Conservation (phyloP, 1,284 basidiomycete species). For the Cutaneotrichosporon sp. region DNA sequence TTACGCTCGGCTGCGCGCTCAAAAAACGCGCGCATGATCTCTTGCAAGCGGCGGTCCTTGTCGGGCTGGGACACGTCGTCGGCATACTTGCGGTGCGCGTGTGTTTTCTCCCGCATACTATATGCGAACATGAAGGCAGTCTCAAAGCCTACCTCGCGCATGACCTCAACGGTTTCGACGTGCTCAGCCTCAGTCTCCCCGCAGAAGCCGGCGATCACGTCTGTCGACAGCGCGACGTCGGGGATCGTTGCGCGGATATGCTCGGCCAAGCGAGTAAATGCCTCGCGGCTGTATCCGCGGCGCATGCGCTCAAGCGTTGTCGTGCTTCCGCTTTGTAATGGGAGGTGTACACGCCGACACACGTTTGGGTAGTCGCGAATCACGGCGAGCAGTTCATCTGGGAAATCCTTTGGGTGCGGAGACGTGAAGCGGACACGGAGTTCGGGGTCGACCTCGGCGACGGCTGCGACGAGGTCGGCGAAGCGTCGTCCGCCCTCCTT, state of each 20-base stretch:
- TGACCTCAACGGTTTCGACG: slow-evolving; percentile 10
- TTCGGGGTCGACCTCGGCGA: slow-evolving; percentile 10
- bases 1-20: slow-evolving; percentile 8
- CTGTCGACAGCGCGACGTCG: slow-evolving; percentile 9
- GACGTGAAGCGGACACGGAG: slow-evolving; percentile 12
- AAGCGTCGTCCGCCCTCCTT: slow-evolving; percentile 13
- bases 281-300: slow-evolving; percentile 13
- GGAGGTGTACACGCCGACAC: slow-evolving; percentile 11
- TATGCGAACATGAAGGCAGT: slow-evolving; percentile 15
- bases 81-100: slow-evolving; percentile 12
- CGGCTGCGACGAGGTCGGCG: slow-evolving; percentile 11
- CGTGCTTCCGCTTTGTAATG: slow-evolving; percentile 2
- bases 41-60: slow-evolving; percentile 10
- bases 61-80: slow-evolving; percentile 10
- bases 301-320: slow-evolving; percentile 12
- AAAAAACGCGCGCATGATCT: slow-evolving; percentile 11
- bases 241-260: slow-evolving; percentile 12
- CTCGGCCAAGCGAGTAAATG: not conserved
- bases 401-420: slow-evolving; percentile 13
- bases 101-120: slow-evolving; percentile 13
- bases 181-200: slow-evolving; percentile 13
- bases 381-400: slow-evolving; percentile 12
- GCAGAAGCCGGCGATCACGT: slow-evolving; percentile 14
- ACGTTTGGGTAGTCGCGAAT: slow-evolving; percentile 13
- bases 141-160: slow-evolving; percentile 12